phyloP scores from a whole-genome alignment of 352 stramenopile species.

The Blastocystis sp. region DNA sequence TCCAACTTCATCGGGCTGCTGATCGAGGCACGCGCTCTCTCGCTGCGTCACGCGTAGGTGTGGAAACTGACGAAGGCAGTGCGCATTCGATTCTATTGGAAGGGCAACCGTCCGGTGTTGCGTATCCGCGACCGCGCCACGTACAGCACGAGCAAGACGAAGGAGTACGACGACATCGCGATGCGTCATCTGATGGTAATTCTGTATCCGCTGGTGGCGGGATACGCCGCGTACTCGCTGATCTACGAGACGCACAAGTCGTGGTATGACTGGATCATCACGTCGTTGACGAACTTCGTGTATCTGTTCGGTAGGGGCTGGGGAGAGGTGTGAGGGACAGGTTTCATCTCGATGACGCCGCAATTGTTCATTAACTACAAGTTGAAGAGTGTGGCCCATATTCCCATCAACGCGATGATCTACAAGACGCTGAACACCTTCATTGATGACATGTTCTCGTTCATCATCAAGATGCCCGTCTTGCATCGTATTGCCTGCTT shows the following conservation, averaged over 20 bases:
- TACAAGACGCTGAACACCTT: constrained; percentile 98
- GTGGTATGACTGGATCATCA: constrained; percentile 97
- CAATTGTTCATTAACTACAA: constrained; percentile 98
- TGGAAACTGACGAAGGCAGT: constrained; percentile 76
- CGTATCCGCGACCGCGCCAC: constrained; percentile 64
- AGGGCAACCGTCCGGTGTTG: constrained; percentile 56
- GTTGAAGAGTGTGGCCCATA: constrained; percentile 88
- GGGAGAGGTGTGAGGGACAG: constrained; percentile 70
- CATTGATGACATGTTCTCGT: constrained; percentile 95
- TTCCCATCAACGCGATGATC: constrained; percentile 94
- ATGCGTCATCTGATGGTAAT: constrained; percentile 80
- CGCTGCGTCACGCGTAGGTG: constrained; percentile 32
- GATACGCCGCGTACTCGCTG: constrained; percentile 91
- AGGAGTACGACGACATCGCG: constrained; percentile 81
- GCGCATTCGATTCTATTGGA: constrained; percentile 72
- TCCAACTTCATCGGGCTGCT: constrained; percentile 79
- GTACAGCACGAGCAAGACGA: constrained; percentile 78
- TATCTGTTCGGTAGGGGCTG: constrained; percentile 86
- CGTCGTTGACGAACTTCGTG: constrained; percentile 93
- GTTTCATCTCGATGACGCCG: constrained; percentile 98
- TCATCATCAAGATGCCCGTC: constrained; percentile 96
- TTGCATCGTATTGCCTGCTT: constrained; percentile 97
- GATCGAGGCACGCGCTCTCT: constrained; percentile 73
- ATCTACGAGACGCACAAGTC: constrained; percentile 89
- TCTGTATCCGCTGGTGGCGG: constrained; percentile 85